Evolutionary conservation across 495 filamentous ascomycete genomes (phyloP).

Genomic region (Penicillium roqueforti): DNA sequence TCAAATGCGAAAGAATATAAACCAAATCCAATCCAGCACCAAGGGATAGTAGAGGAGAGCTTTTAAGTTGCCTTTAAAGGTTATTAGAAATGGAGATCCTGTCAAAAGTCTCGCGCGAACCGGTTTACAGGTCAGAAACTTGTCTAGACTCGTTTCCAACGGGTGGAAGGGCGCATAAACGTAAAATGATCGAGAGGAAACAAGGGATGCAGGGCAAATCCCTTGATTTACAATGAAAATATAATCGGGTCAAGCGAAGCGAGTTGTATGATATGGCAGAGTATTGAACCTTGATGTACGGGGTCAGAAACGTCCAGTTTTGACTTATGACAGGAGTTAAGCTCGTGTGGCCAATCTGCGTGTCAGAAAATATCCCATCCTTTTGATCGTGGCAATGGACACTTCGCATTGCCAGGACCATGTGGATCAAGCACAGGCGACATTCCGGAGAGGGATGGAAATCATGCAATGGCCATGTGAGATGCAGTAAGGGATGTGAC

Average conservation of each 20-base stretch:
- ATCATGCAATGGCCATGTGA: constrained; percentile 18
- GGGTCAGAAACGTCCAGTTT: not conserved
- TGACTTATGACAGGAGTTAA: not conserved
- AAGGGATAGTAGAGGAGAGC: not conserved
- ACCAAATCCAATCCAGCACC: not conserved
- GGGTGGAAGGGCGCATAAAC: not conserved
- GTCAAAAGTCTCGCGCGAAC: constrained; percentile 1
- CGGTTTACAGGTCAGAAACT: constrained; percentile 18
- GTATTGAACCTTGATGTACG: not conserved
- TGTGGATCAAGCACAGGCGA: constrained; percentile 7
- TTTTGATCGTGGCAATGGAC: not conserved
- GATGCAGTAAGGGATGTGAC: constrained; percentile 18
- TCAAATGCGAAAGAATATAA: too few relatives aligned
- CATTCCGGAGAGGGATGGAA: constrained; percentile 13
- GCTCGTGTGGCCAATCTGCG: not conserved
- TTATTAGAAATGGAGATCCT: not conserved
- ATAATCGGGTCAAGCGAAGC: not conserved
- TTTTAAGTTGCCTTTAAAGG: not conserved
- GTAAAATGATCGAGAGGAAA: not conserved
- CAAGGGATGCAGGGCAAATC: constrained; percentile 17
- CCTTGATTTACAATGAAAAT: not conserved
- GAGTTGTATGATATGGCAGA: not conserved
- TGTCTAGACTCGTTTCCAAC: not conserved
- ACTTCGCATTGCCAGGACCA: constrained; percentile 4
- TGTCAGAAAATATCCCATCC: not conserved